Percentiles rank a stretch among this genome's conserved stretches.
Evolutionary conservation across 2,329 filamentous ascomycete species (phyloP).

Genomic region (Fusarium ramigenum): DNA sequence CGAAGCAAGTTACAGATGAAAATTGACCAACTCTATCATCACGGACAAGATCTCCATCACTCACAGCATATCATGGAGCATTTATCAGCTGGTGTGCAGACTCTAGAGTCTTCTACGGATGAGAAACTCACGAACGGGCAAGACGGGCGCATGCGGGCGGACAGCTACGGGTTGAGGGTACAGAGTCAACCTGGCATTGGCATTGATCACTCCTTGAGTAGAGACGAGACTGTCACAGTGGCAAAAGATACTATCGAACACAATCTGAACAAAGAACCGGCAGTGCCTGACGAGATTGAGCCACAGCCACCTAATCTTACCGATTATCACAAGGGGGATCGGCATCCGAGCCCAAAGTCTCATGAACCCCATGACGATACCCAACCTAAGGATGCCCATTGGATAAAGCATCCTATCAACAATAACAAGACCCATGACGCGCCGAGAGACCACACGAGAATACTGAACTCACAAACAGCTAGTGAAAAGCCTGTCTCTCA

Average conservation of each 20-base stretch:
- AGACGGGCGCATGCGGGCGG: neutral
- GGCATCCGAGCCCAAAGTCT: slow-evolving; percentile 32
- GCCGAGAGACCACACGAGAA: neutral
- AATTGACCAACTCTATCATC: slow-evolving; percentile 46
- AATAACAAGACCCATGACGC: neutral
- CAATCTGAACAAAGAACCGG: slow-evolving; percentile 20
- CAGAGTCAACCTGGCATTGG: neutral
- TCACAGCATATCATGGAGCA: slow-evolving; percentile 49
- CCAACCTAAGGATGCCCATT: slow-evolving; percentile 22
- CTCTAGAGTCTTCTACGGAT: neutral
- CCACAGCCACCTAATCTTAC: slow-evolving; percentile 22
- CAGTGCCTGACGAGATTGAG: slow-evolving; percentile 1
- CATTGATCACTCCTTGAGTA: slow-evolving; percentile 19
- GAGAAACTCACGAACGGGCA: neutral
- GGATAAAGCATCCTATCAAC: slow-evolving; percentile 18
- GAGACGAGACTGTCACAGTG: slow-evolving; percentile 16
- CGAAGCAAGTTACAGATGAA: slow-evolving; percentile 34
- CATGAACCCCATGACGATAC: slow-evolving; percentile 30
- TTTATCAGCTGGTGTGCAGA: slow-evolving; percentile 39
- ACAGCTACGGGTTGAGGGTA: neutral
- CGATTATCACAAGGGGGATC: slow-evolving; percentile 19
- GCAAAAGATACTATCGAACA: slow-evolving; percentile 13
- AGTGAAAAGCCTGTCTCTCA: neutral
- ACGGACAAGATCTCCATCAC: slow-evolving; percentile 48
- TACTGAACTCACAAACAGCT: neutral